These are phyloP conservation scores for Suhomyces wounanorum DNA, from an alignment of 1,139 yeast species.

Conservation along the genomic window DNA sequence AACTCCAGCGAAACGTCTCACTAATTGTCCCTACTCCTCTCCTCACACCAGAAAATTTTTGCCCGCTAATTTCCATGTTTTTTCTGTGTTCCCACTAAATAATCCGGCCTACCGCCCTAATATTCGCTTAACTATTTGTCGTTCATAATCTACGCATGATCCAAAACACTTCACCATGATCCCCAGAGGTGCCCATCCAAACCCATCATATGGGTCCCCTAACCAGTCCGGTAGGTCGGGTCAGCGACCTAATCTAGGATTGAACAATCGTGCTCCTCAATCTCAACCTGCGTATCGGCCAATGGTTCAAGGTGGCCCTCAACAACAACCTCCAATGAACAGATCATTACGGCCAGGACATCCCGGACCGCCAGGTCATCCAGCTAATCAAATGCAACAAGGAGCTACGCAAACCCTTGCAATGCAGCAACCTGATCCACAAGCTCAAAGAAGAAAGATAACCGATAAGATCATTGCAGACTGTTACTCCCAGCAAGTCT, in stretches of 20 bases:
- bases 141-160: background rate
- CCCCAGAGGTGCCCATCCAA: slow-evolving; percentile 15
- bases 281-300: slow-evolving; percentile 7
- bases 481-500: slow-evolving; percentile 40
- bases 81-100: background rate
- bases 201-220: slow-evolving; percentile 1
- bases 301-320: slow-evolving; percentile 4
- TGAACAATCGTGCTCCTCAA: slow-evolving; percentile 1
- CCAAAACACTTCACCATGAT: slow-evolving; percentile 8
- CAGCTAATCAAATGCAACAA: slow-evolving; percentile 3
- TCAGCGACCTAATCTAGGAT: slow-evolving; percentile 2
- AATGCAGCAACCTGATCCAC: slow-evolving; percentile 4
- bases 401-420: background rate
- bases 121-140: background rate
- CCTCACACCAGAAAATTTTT: background rate
- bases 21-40: background rate
- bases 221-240: background rate
- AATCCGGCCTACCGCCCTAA: background rate
- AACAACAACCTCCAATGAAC: background rate
- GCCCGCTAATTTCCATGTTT: background rate
- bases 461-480: slow-evolving; percentile 43
- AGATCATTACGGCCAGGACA: slow-evolving; percentile 3
- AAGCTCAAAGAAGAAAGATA: slow-evolving; percentile 9
- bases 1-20: background rate
- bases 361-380: slow-evolving; percentile 1